Evolutionary conservation across 2,329 filamentous ascomycete genomes (phyloP), one percentile per base, ranked within the genome.

Genomic region (Ceratocystiopsis brevicomis): DNA sequence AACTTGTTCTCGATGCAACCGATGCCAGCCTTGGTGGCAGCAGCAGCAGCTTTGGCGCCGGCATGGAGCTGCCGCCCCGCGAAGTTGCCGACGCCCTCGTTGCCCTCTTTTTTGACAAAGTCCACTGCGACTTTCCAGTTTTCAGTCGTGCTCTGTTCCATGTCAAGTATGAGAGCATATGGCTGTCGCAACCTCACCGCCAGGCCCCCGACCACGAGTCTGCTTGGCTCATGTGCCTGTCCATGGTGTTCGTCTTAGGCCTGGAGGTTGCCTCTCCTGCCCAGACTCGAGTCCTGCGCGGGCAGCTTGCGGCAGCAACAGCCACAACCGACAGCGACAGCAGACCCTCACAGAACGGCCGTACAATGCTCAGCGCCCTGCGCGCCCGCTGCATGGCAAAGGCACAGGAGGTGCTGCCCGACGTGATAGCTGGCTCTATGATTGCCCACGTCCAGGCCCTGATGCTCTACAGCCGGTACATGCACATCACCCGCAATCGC

Each of bases 231-330:
- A 49, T 51, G 49, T 48, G 48, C 13, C 36, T 51, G 34, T 46
- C 43, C 38, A 51, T 51, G 49, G 49, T 51, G 3, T 47, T 51
- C 32, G 49, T 50, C 36, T 45, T 51, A 5, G 49, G 48, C 6
- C 45, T 49, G 13, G 49, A 49, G 32, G 45, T 43, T 2, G 41
- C 43, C 4, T 37, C 46, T n/a, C 25, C 25, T 11, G 40, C 42
- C 6, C 40, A 45, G 34, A 37, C 35, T 11, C 41, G 30, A 19
- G 39, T 33, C 14, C 21, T 42, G 6, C 43, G 39, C 25, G 34
- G 44, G 4, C 44, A 46, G 6, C 39, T 44, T n/a, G 44, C 25
- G 6, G 25, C 25, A 10, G 25, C 25, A 10, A 11, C 25, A 11
- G 8, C 25, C 10, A 30, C 25, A 11, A 6, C 25, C 25, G 10